Conservation (phyloP, 257 asterid species). For the Solanum neorickii region DNA sequence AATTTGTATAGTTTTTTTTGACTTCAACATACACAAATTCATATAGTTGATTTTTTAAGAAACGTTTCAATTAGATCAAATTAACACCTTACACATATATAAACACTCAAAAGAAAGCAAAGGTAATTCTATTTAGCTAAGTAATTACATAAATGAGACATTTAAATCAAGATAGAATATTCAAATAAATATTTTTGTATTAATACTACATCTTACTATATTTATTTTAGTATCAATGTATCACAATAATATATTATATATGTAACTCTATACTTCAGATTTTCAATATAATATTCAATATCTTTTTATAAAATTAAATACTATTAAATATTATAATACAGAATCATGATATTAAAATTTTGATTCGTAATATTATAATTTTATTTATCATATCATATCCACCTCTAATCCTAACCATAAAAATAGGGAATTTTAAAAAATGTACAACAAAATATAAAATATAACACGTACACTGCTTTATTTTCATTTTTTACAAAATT, state of each 20-base stretch:
- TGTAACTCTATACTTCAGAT: background rate
- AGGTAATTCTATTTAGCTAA: background rate
- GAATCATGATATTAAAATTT: background rate
- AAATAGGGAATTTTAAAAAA: too few species aligned
- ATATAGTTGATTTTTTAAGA: too few species aligned
- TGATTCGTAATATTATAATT: background rate
- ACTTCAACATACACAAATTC: too few species aligned
- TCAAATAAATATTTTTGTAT: too few species aligned
- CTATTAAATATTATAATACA: background rate
- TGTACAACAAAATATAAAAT: too few species aligned
- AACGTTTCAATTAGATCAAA: too few species aligned
- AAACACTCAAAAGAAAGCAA: background rate
- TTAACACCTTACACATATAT: too few species aligned
- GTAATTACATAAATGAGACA: too few species aligned
- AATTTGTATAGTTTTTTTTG: too few species aligned
- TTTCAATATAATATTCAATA: background rate
- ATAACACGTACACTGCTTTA: background rate
- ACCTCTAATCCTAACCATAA: background rate
- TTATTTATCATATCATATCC: background rate
- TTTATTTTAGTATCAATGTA: background rate
- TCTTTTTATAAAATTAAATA: background rate
- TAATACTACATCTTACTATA: background rate
- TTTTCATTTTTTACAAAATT: too few species aligned
- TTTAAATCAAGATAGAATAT: background rate
- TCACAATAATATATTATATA: background rate